Evolutionary conservation across 2,329 filamentous ascomycete genomes (phyloP).

Genomic region (Epichloe scottii): DNA sequence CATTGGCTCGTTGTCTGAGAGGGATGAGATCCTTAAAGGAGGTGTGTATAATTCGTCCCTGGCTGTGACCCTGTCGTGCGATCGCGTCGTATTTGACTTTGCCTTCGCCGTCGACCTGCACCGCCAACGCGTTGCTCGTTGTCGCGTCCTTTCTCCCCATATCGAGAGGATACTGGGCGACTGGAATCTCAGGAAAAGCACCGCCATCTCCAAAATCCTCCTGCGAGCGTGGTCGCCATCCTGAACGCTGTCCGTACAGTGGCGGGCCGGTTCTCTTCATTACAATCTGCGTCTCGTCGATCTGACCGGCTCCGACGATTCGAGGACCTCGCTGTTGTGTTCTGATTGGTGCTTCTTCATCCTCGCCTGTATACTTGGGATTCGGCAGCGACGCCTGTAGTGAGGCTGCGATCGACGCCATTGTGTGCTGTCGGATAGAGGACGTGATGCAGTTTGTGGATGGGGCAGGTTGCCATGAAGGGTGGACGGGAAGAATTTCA

Average conservation of each 20-base stretch:
- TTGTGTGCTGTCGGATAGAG: constrained; percentile 19
- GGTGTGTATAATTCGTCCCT: constrained; percentile 76
- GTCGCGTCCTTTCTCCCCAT: constrained; percentile 73
- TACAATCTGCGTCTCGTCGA: constrained; percentile 78
- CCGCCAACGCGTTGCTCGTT: constrained; percentile 75
- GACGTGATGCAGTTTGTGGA: constrained; percentile 11
- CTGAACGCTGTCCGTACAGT: constrained; percentile 71
- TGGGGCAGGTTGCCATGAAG: not conserved
- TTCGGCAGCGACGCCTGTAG: constrained; percentile 74
- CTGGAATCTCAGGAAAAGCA: constrained; percentile 84
- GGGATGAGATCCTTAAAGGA: constrained; percentile 97
- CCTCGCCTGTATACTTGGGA: constrained; percentile 80
- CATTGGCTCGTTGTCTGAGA: constrained; percentile 80
- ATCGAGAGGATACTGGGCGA: constrained; percentile 90
- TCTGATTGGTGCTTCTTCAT: constrained; percentile 64
- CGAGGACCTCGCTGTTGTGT: constrained; percentile 68
- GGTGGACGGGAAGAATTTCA: constrained; percentile 20
- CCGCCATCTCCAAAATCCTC: constrained; percentile 96
- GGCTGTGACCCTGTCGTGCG: constrained; percentile 75
- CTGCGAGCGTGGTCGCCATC: constrained; percentile 78
- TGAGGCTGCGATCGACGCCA: constrained; percentile 57
- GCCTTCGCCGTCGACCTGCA: constrained; percentile 82
- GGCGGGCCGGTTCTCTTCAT: constrained; percentile 75
- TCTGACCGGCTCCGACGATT: constrained; percentile 65
- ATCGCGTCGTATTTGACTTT: constrained; percentile 97